A percentile compares a stretch with the other conserved stretches of the same genome.
Conservation (phyloP, 2,329 filamentous ascomycete species). For the Clonostachys solani region DNA sequence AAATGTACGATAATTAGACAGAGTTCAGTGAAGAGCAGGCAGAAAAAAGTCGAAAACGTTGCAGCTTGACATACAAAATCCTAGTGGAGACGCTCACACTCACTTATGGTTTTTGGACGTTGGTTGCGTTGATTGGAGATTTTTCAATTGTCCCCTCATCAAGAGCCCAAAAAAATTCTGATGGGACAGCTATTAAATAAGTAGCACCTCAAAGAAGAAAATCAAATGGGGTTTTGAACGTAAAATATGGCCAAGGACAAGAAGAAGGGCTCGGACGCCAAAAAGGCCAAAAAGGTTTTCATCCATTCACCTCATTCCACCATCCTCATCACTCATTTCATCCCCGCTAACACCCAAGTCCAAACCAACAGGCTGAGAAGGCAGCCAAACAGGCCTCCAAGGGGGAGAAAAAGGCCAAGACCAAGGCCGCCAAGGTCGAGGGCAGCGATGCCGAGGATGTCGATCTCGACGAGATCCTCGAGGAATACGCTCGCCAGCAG, state of each 20-base stretch:
- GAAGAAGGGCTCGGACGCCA: constrained; percentile 41
- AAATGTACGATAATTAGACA: too few relatives aligned
- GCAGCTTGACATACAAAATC: too few relatives aligned
- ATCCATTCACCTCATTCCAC: constrained; percentile 9
- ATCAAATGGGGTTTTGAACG: too few relatives aligned
- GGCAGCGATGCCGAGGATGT: constrained; percentile 90
- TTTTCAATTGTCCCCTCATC: too few relatives aligned
- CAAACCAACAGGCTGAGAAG: constrained; percentile 48
- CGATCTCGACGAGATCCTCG: constrained; percentile 88
- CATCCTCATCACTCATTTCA: background rate
- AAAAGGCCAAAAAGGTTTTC: constrained; percentile 44
- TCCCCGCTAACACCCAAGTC: constrained; percentile 1
- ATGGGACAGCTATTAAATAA: too few relatives aligned
- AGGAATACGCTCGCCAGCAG: constrained; percentile 89
- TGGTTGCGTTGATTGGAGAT: too few relatives aligned
- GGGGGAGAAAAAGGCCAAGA: constrained; percentile 78
- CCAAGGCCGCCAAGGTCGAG: constrained; percentile 63
- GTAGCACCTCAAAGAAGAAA: too few relatives aligned
- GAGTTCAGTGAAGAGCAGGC: too few relatives aligned
- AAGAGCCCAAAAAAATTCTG: too few relatives aligned
- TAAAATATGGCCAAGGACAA: constrained; percentile 45
- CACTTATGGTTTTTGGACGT: too few relatives aligned
- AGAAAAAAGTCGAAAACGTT: too few relatives aligned
- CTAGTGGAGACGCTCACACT: too few relatives aligned
- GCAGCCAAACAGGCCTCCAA: constrained; percentile 83